Percentiles rank a stretch among this genome's conserved stretches.
Conservation (phyloP, 2,329 filamentous ascomycete species). For the Fusarium palustre region DNA sequence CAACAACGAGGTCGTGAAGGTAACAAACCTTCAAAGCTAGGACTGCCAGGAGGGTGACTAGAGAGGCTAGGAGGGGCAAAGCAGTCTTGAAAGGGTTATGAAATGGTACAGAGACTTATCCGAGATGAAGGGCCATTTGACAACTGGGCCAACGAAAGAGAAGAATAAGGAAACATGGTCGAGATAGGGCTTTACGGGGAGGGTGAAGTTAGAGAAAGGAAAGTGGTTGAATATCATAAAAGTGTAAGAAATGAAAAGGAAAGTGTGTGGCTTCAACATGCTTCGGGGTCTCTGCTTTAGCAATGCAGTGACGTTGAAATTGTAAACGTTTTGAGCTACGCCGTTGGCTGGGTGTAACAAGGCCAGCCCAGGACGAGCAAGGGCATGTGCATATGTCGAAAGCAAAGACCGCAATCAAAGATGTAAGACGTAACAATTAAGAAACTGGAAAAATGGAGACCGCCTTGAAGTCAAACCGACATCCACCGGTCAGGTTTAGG, state of each 20-base stretch:
- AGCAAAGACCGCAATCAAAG: conserved; percentile 36
- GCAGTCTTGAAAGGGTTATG: conserved; percentile 30
- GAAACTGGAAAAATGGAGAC: conserved; percentile 28
- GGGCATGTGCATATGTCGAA: conserved; percentile 47
- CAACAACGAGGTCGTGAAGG: conserved; percentile 40
- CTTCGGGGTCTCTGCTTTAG: conserved; percentile 32
- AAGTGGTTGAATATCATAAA: conserved; percentile 29
- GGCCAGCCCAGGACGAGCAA: conserved; percentile 38
- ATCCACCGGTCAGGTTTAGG: conserved; percentile 26
- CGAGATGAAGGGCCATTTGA: conserved; percentile 31
- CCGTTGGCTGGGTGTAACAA: conserved; percentile 43
- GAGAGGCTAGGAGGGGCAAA: conserved; percentile 49
- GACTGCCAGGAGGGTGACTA: conserved; percentile 45
- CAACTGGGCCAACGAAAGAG: conserved; percentile 44
- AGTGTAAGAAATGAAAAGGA: conserved; percentile 20
- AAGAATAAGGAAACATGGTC: conserved; percentile 34
- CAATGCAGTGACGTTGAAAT: conserved; percentile 44
- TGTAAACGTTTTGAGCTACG: conserved; percentile 42
- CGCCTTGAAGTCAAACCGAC: conserved; percentile 13
- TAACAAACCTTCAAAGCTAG: conserved; percentile 44
- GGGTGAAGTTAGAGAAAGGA: conserved; percentile 46
- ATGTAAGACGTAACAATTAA: conserved; percentile 38
- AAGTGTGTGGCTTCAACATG: conserved; percentile 44
- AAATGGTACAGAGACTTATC: conserved; percentile 36
- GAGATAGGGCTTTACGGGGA: conserved; percentile 42